Evolutionary conservation across 768 basidiomycete genomes (phyloP).

Genomic region (Crassisporium funariophilum): DNA sequence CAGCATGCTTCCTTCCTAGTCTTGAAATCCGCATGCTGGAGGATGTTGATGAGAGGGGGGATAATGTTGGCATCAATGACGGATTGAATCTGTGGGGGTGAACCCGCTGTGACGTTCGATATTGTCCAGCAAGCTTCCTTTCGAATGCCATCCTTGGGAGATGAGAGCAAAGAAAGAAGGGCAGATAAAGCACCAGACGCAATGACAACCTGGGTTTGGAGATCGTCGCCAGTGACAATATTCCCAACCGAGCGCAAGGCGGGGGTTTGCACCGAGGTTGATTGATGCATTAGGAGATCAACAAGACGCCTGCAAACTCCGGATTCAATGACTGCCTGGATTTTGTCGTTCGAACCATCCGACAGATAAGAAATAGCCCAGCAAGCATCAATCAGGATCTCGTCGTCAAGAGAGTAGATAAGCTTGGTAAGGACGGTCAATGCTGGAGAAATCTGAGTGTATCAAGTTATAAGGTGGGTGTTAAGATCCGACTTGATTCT

Average conservation of each 20-base stretch:
- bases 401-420: conserved; percentile 98
- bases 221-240: conserved; percentile 98
- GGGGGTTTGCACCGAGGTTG: conserved; percentile 96
- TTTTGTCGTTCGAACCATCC: conserved; percentile 99
- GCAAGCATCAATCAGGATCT: conserved; percentile 98
- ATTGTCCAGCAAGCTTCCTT: conserved; percentile 99
- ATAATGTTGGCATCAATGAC: conserved; percentile 98
- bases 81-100: conserved; percentile 94
- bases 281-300: conserved; percentile 93
- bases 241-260: conserved; percentile 98
- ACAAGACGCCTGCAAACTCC: conserved; percentile 97
- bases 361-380: conserved; percentile 99
- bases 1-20: conserved; percentile 99
- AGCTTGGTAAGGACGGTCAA: conserved; percentile 96
- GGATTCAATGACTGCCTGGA: conserved; percentile 98
- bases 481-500: too few species aligned
- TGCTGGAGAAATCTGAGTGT: conserved; percentile 89
- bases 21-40: conserved; percentile 98
- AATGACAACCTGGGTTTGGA: conserved; percentile 99
- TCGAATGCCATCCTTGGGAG: conserved; percentile 97
- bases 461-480: too few species aligned
- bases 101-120: conserved; percentile 97
- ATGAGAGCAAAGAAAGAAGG: conserved; percentile 88
- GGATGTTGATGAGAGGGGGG: conserved; percentile 97
- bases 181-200: conserved; percentile 97